Percentiles rank a stretch among this genome's conserved stretches.
These are phyloP conservation scores for Colletotrichum lupini DNA, from an alignment of 2,329 filamentous ascomycete genomes.

Conservation along the genomic window DNA sequence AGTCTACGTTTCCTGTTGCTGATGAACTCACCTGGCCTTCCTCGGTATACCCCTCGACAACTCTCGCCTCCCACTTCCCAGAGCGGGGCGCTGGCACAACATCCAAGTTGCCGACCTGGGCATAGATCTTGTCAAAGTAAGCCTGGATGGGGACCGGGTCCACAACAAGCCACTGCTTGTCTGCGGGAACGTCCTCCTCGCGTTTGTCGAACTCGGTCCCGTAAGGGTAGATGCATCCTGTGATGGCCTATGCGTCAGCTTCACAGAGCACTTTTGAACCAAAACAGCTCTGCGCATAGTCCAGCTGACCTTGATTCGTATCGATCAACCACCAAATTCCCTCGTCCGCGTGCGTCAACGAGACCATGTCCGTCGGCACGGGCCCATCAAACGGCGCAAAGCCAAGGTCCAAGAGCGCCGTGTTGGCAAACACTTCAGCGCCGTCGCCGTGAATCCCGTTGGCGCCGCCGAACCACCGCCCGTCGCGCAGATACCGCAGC, in stretches of 20 bases:
- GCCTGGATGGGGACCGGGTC: slow-evolving; percentile 15
- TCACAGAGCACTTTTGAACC: not conserved
- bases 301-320: slow-evolving; percentile 25
- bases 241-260: not conserved
- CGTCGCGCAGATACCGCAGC: slow-evolving; percentile 32
- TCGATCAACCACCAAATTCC: slow-evolving; percentile 33
- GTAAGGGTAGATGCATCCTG: slow-evolving; percentile 31
- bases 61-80: slow-evolving; percentile 30
- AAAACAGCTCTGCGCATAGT: no score
- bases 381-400: slow-evolving; percentile 34
- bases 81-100: slow-evolving; percentile 31
- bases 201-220: slow-evolving; percentile 24
- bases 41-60: slow-evolving; percentile 28
- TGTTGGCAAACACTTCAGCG: slow-evolving; percentile 1
- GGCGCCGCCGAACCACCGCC: slow-evolving; percentile 28
- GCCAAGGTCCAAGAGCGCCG: slow-evolving; percentile 25
- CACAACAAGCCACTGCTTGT: slow-evolving; percentile 29
- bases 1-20: no score
- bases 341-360: slow-evolving; percentile 33
- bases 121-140: slow-evolving; percentile 28
- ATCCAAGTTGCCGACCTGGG: slow-evolving; percentile 28
- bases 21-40: slow-evolving; percentile 25
- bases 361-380: slow-evolving; percentile 32
- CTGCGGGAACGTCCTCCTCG: slow-evolving; percentile 1
- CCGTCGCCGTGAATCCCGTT: not conserved